These are phyloP conservation scores for Pseudogymnoascus sp. DNA, from an alignment of 2,329 filamentous ascomycete species.

Conservation along the genomic window DNA sequence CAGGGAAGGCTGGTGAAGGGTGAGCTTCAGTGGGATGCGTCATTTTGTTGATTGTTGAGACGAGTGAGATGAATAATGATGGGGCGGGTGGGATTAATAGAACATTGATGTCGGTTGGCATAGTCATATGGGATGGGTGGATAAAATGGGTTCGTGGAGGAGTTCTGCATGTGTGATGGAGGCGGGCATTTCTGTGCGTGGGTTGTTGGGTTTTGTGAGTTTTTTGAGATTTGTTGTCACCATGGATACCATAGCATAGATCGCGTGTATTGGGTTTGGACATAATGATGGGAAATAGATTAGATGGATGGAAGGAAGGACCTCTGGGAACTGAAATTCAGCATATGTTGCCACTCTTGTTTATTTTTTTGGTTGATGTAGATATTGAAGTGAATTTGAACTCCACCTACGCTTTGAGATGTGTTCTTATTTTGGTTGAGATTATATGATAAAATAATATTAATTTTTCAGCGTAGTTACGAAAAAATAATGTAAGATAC, in stretches of 20 bases:
- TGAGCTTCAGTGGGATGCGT: not conserved
- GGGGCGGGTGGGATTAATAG: not conserved
- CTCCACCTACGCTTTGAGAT: not conserved
- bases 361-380: not conserved
- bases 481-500: not conserved
- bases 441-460: not conserved
- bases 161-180: not conserved
- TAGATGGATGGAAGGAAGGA: not conserved
- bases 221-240: not conserved
- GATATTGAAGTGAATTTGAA: not conserved
- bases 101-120: not conserved
- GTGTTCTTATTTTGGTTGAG: not conserved
- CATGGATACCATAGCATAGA: constrained; percentile 3
- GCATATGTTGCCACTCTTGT: not conserved
- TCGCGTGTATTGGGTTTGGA: not conserved
- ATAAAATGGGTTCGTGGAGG: not conserved
- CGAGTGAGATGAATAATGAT: not conserved
- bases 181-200: not conserved
- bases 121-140: not conserved
- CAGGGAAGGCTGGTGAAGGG: constrained; percentile 1
- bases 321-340: not conserved
- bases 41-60: not conserved
- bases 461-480: not conserved
- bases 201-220: not conserved
- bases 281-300: not conserved